phyloP scores from a whole-genome alignment of 2,329 filamentous ascomycete genomes.

The Aureobasidium sp. region DNA sequence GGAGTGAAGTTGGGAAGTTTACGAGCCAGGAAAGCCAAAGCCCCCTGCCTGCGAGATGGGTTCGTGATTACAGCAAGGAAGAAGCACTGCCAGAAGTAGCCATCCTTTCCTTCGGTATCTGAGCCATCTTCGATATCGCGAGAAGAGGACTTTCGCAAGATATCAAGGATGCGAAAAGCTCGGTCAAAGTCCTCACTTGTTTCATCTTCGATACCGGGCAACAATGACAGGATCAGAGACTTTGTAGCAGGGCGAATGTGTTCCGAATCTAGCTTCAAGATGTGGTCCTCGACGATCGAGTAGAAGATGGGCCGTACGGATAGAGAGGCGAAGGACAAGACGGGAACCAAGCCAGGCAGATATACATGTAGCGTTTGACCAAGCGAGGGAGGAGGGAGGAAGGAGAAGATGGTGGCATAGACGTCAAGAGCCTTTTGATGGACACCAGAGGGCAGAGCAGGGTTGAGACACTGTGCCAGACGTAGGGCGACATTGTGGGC shows the following conservation, averaged over 20 bases:
- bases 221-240: conserved; percentile 75
- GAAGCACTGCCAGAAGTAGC: conserved; percentile 98
- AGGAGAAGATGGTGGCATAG: conserved; percentile 79
- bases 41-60: conserved; percentile 72
- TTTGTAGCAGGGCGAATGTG: conserved; percentile 82
- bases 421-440: conserved; percentile 97
- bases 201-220: conserved; percentile 91
- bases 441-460: conserved; percentile 85
- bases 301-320: conserved; percentile 82
- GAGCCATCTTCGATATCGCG: conserved; percentile 39
- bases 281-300: conserved; percentile 70
- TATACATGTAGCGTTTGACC: conserved; percentile 79
- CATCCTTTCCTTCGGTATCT: conserved; percentile 48
- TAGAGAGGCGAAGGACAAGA: conserved; percentile 88
- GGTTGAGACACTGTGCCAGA: conserved; percentile 90
- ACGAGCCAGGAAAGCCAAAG: conserved; percentile 75
- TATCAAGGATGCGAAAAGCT: conserved; percentile 69
- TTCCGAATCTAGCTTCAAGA: conserved; percentile 61
- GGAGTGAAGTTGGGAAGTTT: conserved; percentile 63
- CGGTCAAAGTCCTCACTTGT: conserved; percentile 95
- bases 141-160: conserved; percentile 61
- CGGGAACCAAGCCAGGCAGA: conserved; percentile 79
- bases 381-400: conserved; percentile 59
- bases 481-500: conserved; percentile 80
- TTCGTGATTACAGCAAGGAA: conserved; percentile 91